Evolutionary conservation across 83 land plant genomes (phyloP), one percentile per base, ranked within the genome.

Genomic region (Thuja plicata): DNA sequence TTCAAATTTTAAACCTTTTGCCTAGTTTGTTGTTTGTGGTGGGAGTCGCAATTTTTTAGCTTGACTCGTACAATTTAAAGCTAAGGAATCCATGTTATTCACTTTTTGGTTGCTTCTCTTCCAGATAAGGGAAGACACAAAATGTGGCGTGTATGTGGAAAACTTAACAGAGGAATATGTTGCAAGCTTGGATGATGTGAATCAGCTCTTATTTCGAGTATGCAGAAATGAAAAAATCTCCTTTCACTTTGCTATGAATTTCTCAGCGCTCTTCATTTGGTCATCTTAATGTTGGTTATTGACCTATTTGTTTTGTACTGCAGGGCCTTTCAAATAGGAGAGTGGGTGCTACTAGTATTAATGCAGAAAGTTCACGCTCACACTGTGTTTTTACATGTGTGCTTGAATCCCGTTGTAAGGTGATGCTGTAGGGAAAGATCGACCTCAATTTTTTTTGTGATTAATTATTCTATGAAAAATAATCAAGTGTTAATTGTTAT

Each of bases 101-200:
- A 62, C 24, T 62, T 62, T 62, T 21, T 62, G 15, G 19, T 88
- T 57, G 6, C 52, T 85, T 62, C 84, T 24, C 84, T 84, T 89
- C 16, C 96, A 96, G 99, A 95, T 98, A 52, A 85, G 99, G 77
- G 99, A 98, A 92, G 99, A 96, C 88, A 94, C 92, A 35, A 96
- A 95, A 88, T 90, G 95, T 77, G 99, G 99, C 71, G 96, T 98
- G 0, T 98, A 98, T 93, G 99, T 98, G 85, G 99, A 98, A 37
- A 92, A 92, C 89, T 90, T 98, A 27, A 95, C 94, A 71, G 99
- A 98, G 90, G 98, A 94, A 86, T 93, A 84, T 89, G 98, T 96
- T 16, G 90, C 89, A 50, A 87, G 91, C n/a, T 89, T 92, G 87
- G 91, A 91, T 81, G 99, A 98, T 88, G 93, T 98, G 11, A 90